A percentile compares a stretch with the other conserved stretches of the same genome.
These are phyloP conservation scores for Nicotiana knightiana DNA, from an alignment of 257 asterid genomes.

Conservation along the genomic window DNA sequence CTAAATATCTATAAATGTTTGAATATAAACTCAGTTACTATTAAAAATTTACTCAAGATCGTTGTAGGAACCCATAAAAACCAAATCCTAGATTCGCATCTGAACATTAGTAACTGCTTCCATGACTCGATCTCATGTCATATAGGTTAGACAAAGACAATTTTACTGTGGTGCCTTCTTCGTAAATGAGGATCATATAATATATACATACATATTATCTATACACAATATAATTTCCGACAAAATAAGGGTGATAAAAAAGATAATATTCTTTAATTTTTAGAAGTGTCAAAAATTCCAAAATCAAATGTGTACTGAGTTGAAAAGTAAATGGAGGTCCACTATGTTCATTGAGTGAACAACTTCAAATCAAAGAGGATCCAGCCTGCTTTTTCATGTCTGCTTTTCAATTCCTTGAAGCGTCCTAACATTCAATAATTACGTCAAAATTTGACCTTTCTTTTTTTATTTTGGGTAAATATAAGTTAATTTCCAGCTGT, in stretches of 20 bases:
- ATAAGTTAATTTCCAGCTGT: neutral
- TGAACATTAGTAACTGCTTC: too few species aligned
- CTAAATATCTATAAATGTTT: too few species aligned
- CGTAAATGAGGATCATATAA: too few species aligned
- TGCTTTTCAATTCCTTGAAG: neutral
- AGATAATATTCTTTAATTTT: neutral
- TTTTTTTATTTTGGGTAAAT: neutral
- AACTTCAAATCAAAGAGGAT: neutral
- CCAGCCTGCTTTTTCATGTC: neutral
- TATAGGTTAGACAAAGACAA: too few species aligned
- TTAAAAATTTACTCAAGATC: too few species aligned
- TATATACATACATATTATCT: too few species aligned
- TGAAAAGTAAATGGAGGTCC: constrained; percentile 3
- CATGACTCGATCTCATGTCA: accelerated
- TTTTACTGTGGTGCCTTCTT: too few species aligned
- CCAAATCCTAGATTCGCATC: too few species aligned
- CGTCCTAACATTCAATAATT: neutral
- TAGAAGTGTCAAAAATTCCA: neutral
- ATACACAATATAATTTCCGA: too few species aligned
- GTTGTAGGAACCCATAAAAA: too few species aligned
- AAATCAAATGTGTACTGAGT: neutral
- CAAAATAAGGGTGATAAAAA: neutral
- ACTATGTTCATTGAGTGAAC: neutral
- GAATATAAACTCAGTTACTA: too few species aligned
- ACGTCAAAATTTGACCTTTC: neutral